phyloP scores from a whole-genome alignment of 2,329 filamentous ascomycete species.

The Colletotrichum tabaci region DNA sequence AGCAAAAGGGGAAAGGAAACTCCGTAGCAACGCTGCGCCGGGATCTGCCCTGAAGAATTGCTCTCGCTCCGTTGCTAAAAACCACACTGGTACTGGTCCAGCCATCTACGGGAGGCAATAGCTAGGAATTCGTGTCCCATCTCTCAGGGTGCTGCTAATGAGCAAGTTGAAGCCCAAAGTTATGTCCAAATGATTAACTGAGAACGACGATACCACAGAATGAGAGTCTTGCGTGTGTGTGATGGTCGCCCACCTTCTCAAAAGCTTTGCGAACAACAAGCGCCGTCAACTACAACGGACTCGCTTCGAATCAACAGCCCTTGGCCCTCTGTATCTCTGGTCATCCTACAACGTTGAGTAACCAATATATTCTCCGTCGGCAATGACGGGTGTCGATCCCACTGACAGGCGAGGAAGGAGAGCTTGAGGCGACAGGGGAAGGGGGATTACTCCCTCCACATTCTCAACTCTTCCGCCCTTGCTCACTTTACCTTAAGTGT shows the following conservation, averaged over 20 bases:
- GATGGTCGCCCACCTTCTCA: not conserved
- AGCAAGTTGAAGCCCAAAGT: not conserved
- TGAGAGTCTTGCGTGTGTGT: not conserved
- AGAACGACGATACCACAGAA: too few relatives aligned
- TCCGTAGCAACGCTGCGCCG: not conserved
- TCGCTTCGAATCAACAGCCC: not conserved
- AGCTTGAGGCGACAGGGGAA: not conserved
- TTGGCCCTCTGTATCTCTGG: not conserved
- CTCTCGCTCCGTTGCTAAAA: not conserved
- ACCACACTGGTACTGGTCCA: not conserved
- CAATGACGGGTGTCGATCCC: conserved; percentile 8
- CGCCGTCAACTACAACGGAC: conserved; percentile 20
- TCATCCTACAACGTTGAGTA: conserved; percentile 1
- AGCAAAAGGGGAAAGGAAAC: not conserved
- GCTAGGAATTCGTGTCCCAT: not conserved
- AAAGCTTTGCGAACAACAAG: conserved; percentile 19
- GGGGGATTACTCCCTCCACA: not conserved
- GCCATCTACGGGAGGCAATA: not conserved
- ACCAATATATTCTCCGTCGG: not conserved
- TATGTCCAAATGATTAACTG: not conserved
- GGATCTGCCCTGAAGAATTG: not conserved
- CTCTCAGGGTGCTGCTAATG: not conserved
- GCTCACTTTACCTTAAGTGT: not conserved
- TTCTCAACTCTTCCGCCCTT: not conserved
- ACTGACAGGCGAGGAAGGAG: not conserved